These are phyloP conservation scores for Podospora fimiseda DNA, from an alignment of 495 filamentous ascomycete genomes.

Conservation along the genomic window DNA sequence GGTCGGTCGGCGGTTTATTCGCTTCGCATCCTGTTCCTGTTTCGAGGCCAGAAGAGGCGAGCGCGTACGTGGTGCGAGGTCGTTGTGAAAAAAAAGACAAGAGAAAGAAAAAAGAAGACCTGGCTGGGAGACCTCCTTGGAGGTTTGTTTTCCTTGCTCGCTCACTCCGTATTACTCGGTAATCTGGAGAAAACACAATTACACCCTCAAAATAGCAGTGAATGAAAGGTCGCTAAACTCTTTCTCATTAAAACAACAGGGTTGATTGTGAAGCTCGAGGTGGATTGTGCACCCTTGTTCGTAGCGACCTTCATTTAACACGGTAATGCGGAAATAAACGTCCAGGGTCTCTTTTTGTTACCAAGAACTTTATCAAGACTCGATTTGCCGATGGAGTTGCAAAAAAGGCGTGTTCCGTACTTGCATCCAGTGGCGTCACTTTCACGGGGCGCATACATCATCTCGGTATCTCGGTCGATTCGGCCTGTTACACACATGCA, in stretches of 20 bases:
- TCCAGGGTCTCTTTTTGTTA: conserved; percentile 1
- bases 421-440: background rate
- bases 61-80: background rate
- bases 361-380: too few species aligned
- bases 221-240: conserved; percentile 6
- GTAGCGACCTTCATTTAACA: conserved; percentile 6
- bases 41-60: conserved; percentile 7
- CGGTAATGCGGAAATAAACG: background rate
- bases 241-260: conserved; percentile 9
- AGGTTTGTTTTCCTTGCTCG: background rate
- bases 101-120: background rate
- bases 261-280: conserved; percentile 3
- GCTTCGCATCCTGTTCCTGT: conserved; percentile 11
- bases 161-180: too few species aligned
- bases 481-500: background rate
- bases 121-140: conserved; percentile 7
- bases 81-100: background rate
- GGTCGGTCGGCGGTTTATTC: background rate
- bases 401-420: too few species aligned
- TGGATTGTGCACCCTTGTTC: conserved; percentile 6
- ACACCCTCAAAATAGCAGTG: background rate
- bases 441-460: background rate
- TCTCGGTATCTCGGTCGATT: background rate
- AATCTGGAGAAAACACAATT: too few species aligned
- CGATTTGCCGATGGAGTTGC: too few species aligned